phyloP scores from a whole-genome alignment of 495 filamentous ascomycete species.

The Podospora anserina region DNA sequence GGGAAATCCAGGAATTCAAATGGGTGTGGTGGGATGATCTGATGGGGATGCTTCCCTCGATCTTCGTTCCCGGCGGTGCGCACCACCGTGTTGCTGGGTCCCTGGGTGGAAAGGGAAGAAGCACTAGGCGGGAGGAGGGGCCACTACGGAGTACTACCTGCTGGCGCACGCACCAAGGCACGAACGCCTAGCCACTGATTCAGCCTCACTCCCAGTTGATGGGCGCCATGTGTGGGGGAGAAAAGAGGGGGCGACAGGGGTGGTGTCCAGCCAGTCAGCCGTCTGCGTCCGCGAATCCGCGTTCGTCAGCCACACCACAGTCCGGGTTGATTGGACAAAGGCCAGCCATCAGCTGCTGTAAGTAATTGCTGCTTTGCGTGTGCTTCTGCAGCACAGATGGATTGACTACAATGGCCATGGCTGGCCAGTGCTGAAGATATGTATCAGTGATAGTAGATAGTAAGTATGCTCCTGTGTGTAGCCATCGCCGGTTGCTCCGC shows the following conservation, averaged over 20 bases:
- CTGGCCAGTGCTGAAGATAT: not conserved
- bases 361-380: not conserved
- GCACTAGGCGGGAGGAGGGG: constrained; percentile 14
- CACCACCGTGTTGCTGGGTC: not conserved
- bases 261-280: constrained; percentile 15
- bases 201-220: constrained; percentile 31
- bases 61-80: not conserved
- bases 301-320: constrained; percentile 19
- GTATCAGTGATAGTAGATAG: not conserved
- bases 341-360: not conserved
- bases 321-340: constrained; percentile 5
- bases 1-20: constrained; percentile 8
- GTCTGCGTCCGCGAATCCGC: constrained; percentile 10
- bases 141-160: not conserved
- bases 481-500: not conserved
- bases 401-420: not conserved
- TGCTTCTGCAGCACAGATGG: not conserved
- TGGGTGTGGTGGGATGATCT: constrained; percentile 18
- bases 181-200: constrained; percentile 23
- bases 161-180: constrained; percentile 19
- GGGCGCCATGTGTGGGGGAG: constrained; percentile 15
- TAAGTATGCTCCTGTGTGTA: not conserved
- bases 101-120: constrained; percentile 2
- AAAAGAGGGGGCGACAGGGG: constrained; percentile 16
- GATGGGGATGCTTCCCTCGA: constrained; percentile 14